A percentile compares a stretch with the other conserved stretches of the same genome.
phyloP scores from a whole-genome alignment of 768 basidiomycete species.

The Tephrocybe sp. region DNA sequence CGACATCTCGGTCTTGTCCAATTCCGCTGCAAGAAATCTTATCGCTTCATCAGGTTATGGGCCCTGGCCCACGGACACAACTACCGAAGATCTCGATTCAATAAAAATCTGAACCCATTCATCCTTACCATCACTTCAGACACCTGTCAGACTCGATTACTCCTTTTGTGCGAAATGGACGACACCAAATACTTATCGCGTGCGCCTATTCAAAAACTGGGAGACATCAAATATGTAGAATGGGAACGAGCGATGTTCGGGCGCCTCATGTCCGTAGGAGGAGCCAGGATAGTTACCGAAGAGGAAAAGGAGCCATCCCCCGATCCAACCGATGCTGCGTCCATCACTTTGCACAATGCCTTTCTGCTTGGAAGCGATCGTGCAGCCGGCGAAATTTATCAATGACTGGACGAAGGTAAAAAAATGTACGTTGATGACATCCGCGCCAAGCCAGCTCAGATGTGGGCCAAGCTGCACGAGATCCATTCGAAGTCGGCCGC shows the following conservation, averaged over 20 bases:
- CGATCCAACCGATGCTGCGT: background rate
- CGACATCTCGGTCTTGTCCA: too few species aligned
- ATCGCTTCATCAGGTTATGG: too few species aligned
- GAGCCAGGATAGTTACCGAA: background rate
- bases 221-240: conserved; percentile 6
- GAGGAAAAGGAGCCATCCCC: background rate
- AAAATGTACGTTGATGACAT: background rate
- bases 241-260: conserved; percentile 4
- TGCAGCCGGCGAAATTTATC: background rate
- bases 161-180: too few species aligned
- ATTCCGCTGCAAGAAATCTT: too few species aligned
- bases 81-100: too few species aligned
- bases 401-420: conserved; percentile 8
- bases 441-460: background rate
- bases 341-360: background rate
- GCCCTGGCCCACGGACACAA: too few species aligned
- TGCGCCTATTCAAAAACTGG: too few species aligned
- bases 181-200: too few species aligned
- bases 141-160: too few species aligned
- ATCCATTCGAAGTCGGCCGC: conserved; percentile 6
- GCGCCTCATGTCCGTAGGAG: conserved; percentile 4
- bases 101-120: too few species aligned
- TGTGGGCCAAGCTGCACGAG: conserved; percentile 2
- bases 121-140: too few species aligned
- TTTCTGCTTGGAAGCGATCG: conserved; percentile 1